Percentiles rank a stretch among this genome's conserved stretches.
Evolutionary conservation across 78 protist species (phyloP).

Genomic region (Cyanophora paradoxa): DNA sequence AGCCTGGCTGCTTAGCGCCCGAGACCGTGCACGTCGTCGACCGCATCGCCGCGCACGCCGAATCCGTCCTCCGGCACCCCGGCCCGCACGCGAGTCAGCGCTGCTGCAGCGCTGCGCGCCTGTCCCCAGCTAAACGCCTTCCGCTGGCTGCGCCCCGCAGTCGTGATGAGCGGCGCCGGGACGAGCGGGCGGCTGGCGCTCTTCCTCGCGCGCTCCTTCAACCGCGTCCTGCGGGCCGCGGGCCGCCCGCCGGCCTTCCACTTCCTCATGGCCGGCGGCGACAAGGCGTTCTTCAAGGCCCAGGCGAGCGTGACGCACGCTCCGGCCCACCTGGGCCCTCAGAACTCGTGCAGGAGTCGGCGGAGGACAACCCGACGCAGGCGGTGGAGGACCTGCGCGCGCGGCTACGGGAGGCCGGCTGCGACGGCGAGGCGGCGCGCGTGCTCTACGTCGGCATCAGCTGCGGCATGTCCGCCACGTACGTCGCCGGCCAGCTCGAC

Average conservation of each 20-base stretch:
- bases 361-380: too few relatives aligned
- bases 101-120: too few relatives aligned
- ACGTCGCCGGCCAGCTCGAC: conserved; percentile 66
- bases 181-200: conserved; percentile 75
- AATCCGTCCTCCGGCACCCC: too few relatives aligned
- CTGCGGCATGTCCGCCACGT: conserved; percentile 81
- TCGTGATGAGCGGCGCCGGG: conserved; percentile 35
- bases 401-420: neutral
- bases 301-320: conserved; percentile 70
- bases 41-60: too few relatives aligned
- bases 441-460: conserved; percentile 69
- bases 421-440: neutral
- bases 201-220: conserved; percentile 33
- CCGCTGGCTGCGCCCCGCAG: too few relatives aligned
- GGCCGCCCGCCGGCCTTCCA: conserved; percentile 4
- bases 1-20: too few relatives aligned
- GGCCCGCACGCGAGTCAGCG: too few relatives aligned
- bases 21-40: too few relatives aligned
- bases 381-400: neutral
- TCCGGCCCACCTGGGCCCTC: conserved; percentile 26
- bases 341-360: too few relatives aligned
- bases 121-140: too few relatives aligned
- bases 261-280: conserved; percentile 78
- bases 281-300: conserved; percentile 54
- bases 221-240: neutral